Evolutionary conservation across 1,139 yeast genomes (phyloP).

Genomic region (Suhomyces panamericanus): DNA sequence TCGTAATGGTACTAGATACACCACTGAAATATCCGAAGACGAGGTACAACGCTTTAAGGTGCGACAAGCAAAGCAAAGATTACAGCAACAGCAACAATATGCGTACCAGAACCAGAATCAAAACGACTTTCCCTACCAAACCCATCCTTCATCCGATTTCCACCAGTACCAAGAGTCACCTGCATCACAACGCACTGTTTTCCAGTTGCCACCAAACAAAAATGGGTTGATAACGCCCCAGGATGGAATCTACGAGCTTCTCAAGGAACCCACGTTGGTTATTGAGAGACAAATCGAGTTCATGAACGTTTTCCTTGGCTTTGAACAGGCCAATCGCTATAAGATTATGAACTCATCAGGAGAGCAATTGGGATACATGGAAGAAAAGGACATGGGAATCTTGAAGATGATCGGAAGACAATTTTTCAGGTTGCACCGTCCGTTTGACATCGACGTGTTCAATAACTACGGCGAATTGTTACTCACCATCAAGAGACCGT

Average conservation of each 20-base stretch:
- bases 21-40: constrained; percentile 41
- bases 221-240: constrained; percentile 51
- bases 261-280: constrained; percentile 79
- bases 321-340: constrained; percentile 87
- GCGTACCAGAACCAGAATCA: constrained; percentile 17
- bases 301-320: constrained; percentile 83
- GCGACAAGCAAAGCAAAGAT: constrained; percentile 18
- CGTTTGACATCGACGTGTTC: constrained; percentile 78
- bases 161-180: constrained; percentile 23
- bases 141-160: constrained; percentile 29
- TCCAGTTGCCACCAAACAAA: constrained; percentile 39
- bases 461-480: constrained; percentile 70
- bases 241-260: constrained; percentile 57
- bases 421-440: constrained; percentile 77
- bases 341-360: constrained; percentile 74
- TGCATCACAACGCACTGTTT: constrained; percentile 30
- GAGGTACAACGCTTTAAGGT: constrained; percentile 30
- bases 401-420: constrained; percentile 74
- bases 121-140: constrained; percentile 31
- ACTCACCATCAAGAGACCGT: constrained; percentile 74
- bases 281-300: constrained; percentile 85
- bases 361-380: constrained; percentile 73
- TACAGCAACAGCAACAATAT: constrained; percentile 12
- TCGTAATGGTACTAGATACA: constrained; percentile 27
- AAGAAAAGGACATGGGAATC: constrained; percentile 75